Conservation (phyloP, 2,329 filamentous ascomycete species). For the Tolypocladium amazonense region DNA sequence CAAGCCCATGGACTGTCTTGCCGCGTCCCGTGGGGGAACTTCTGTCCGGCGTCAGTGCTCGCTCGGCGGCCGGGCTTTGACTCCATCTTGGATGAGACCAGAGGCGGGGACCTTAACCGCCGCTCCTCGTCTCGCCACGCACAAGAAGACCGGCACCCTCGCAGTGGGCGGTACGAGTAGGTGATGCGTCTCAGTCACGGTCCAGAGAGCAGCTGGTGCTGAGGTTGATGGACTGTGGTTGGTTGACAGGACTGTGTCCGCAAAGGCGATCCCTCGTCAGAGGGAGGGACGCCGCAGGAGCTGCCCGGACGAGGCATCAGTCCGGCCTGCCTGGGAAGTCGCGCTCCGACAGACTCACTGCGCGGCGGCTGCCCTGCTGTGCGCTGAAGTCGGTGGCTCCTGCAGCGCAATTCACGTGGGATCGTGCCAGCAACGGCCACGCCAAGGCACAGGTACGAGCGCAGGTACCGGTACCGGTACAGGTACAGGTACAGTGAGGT, state of each 20-base stretch:
- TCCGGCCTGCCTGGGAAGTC: not conserved
- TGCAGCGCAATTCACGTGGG: too few relatives aligned
- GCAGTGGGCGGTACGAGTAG: not conserved
- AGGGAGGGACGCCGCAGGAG: too few relatives aligned
- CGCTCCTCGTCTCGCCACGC: not conserved
- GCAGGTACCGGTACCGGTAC: not conserved
- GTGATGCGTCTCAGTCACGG: not conserved
- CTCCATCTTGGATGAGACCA: not conserved
- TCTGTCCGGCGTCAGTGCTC: slow-evolving; percentile 2
- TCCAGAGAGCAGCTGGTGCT: not conserved
- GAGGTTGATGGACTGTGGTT: not conserved
- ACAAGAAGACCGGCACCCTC: not conserved
- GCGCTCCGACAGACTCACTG: not conserved
- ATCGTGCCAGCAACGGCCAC: not conserved
- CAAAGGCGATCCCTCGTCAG: not conserved
- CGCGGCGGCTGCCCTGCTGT: not conserved
- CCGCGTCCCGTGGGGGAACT: not conserved
- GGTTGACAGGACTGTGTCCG: not conserved
- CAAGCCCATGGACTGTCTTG: not conserved
- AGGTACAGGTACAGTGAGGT: not conserved
- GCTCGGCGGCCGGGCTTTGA: slow-evolving; percentile 1
- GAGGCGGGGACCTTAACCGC: not conserved
- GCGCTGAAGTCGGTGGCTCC: not conserved
- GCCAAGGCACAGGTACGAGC: not conserved
- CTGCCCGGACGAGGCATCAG: too few relatives aligned